phyloP scores from a whole-genome alignment of 2,329 filamentous ascomycete genomes.

The Akanthomyces dipterigenus region DNA sequence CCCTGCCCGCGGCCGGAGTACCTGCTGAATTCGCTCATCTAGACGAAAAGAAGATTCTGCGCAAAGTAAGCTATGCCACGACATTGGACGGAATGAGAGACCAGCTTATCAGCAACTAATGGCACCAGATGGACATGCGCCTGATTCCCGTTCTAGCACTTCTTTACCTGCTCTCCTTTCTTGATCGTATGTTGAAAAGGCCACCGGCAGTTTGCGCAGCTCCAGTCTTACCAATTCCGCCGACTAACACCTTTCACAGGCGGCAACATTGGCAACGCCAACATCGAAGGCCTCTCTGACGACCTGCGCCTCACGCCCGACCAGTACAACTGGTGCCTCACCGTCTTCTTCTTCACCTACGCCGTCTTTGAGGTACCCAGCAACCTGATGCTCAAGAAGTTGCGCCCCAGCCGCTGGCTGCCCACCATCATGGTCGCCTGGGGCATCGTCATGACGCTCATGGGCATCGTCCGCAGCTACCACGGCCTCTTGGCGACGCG shows the following conservation, averaged over 20 bases:
- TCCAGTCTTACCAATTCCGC: neutral
- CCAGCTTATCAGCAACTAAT: neutral
- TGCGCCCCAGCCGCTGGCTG: constrained; percentile 68
- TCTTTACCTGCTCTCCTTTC: constrained; percentile 57
- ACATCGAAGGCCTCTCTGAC: constrained; percentile 19
- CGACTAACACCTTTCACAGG: neutral
- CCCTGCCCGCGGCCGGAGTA: neutral
- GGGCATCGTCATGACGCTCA: constrained; percentile 39
- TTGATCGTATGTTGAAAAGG: constrained; percentile 38
- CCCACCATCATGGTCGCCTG: constrained; percentile 61
- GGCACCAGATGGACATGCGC: constrained; percentile 35
- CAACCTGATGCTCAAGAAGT: constrained; percentile 68
- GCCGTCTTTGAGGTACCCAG: constrained; percentile 59
- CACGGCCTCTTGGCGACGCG: constrained; percentile 39
- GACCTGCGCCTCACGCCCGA: constrained; percentile 3
- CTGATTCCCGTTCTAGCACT: constrained; percentile 52
- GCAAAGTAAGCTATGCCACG: constrained; percentile 30
- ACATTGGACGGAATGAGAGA: neutral
- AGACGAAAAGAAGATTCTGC: constrained; percentile 45
- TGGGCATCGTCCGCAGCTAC: constrained; percentile 40
- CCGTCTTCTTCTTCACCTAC: constrained; percentile 36
- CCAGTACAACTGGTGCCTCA: constrained; percentile 33
- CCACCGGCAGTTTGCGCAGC: neutral
- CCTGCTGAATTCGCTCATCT: constrained; percentile 28
- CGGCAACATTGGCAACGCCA: constrained; percentile 12